Percentiles rank a stretch among this genome's conserved stretches.
These are phyloP conservation scores for Pistacia vera DNA, from an alignment of 345 rosid species.

Conservation along the genomic window DNA sequence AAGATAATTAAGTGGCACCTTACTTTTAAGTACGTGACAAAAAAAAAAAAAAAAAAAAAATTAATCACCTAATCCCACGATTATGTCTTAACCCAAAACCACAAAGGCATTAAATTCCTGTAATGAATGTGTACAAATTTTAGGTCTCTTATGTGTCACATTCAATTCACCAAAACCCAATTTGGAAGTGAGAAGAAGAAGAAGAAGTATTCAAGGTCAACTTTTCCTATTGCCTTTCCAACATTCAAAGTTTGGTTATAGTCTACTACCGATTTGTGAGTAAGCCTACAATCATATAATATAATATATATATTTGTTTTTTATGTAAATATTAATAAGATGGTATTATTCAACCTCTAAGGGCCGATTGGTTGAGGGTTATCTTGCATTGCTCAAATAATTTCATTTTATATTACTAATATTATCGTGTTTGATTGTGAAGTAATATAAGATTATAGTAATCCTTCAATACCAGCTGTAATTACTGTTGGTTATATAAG, in stretches of 20 bases:
- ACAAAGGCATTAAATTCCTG: not conserved
- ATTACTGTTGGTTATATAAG: too few relatives aligned
- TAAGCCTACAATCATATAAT: not conserved
- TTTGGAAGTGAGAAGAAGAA: not conserved
- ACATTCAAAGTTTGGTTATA: not conserved
- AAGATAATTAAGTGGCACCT: slow-evolving; percentile 16
- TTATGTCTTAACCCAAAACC: not conserved
- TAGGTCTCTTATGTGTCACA: not conserved
- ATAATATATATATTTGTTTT: too few relatives aligned
- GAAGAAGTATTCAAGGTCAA: not conserved
- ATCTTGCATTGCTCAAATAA: rapidly evolving
- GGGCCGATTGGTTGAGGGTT: too few relatives aligned
- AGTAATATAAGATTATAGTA: too few relatives aligned
- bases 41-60: not conserved
- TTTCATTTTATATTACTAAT: too few relatives aligned
- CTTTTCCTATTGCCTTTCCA: not conserved
- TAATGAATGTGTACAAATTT: not conserved
- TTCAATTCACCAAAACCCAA: not conserved
- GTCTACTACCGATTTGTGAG: not conserved
- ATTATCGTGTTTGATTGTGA: too few relatives aligned
- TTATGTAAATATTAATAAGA: too few relatives aligned
- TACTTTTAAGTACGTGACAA: not conserved
- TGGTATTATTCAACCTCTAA: too few relatives aligned
- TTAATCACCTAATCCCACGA: slow-evolving; percentile 16
- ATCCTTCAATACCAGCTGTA: too few relatives aligned